Base-by-base conservation (phyloP, 148 eudicot genomes). In the Salicornia ramosissima region DNA sequence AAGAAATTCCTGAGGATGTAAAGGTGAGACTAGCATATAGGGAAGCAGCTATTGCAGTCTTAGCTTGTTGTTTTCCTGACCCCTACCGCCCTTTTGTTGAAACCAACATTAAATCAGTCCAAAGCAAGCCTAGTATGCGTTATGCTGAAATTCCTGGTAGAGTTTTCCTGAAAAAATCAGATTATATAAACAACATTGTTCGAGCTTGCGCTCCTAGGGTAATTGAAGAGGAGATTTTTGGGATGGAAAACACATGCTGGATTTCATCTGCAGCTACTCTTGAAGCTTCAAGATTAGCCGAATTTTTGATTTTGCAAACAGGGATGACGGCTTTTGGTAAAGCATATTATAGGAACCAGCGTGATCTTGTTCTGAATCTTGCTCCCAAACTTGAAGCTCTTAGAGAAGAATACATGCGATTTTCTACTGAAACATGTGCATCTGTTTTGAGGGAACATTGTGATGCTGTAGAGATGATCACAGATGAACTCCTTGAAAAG, bases 261-360 rank as follows among this genome's bases (percentile, higher is more conserved):
- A 90, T 92, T 56, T 87, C 98, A 56, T 81, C 96, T 26, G 87
- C 84, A 77, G 84, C 96, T 71, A 86, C 90, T 59, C 65, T 85
- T 60, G 86, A 86, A 83, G 96, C 98, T 69, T 90, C 96, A 45
- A 77, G 85, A 70, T 81, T 80, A 50, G 87, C 87, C 59, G 96
- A 90, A 68, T 65, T 79, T 71, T 75, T 92, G 50, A 92, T 90
- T 58, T 71, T 90, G 66, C 93, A 88, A 74, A 83, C 98, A 16
- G 98, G 98, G 68, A 86, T 90, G 94, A 92, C 98, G 49, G 96
- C 98, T 58, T 86, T 90, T 67, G 96, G 98, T 62, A 92, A 88
- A 79, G 94, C 96, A 42, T 90, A 83, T 75, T 92, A 92, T 72
- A 85, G 94, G 65, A 77, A 78, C 53, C 75, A 71, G 68, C 76